Evolutionary conservation across 208 protist genomes (phyloP).

Genomic region (Crithidia fasciculata): DNA sequence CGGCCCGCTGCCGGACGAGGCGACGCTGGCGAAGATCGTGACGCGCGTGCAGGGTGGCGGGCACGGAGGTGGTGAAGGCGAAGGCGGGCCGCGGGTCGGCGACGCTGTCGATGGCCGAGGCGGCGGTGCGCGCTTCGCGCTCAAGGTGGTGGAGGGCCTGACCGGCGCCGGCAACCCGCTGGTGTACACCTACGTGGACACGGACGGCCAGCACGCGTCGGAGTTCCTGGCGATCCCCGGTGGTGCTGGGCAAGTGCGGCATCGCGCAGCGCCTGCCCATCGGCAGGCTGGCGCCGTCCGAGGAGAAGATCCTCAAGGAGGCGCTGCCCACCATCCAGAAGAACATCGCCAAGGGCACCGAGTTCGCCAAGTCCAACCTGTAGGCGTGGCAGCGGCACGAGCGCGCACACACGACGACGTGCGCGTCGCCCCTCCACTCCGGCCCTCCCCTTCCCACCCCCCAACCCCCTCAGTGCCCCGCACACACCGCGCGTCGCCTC

Average conservation of each 20-base stretch:
- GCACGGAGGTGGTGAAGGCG: constrained; percentile 96
- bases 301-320: constrained; percentile 46
- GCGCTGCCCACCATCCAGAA: constrained; percentile 57
- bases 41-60: constrained; percentile 93
- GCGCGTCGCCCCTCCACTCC: too few relatives aligned
- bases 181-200: constrained; percentile 87
- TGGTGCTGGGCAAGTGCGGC: constrained; percentile 73
- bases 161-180: constrained; percentile 63
- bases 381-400: constrained; percentile 28
- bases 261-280: constrained; percentile 81
- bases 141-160: constrained; percentile 75
- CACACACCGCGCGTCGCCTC: too few relatives aligned
- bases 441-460: too few relatives aligned
- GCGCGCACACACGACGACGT: too few relatives aligned
- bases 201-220: constrained; percentile 62
- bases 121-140: constrained; percentile 79
- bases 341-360: constrained; percentile 79
- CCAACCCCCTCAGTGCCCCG: too few relatives aligned
- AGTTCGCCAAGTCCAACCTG: constrained; percentile 81
- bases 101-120: constrained; percentile 97
- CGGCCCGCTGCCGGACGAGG: constrained; percentile 58
- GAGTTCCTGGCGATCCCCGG: constrained; percentile 77
- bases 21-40: constrained; percentile 69
- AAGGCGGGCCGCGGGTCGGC: constrained; percentile 96
- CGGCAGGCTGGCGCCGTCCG: constrained; percentile 45